A percentile compares a stretch with the other conserved stretches of the same genome.
Conservation (phyloP, 2,329 filamentous ascomycete species). For the Biscogniauxia mediterranea region DNA sequence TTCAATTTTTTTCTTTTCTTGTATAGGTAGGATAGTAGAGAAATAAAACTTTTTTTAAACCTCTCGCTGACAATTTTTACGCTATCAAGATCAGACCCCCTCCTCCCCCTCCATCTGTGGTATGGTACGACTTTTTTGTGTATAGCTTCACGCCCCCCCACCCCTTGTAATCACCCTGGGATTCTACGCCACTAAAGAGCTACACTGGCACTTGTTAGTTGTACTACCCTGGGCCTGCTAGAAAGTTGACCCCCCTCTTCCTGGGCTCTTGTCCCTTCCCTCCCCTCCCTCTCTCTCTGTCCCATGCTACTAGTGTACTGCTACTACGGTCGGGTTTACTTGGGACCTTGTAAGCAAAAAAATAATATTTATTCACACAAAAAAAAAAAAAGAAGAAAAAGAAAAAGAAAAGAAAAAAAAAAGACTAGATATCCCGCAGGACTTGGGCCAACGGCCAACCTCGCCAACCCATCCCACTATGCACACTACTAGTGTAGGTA, state of each 20-base stretch:
- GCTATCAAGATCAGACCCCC: neutral
- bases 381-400: neutral
- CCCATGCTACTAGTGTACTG: slow-evolving; percentile 12
- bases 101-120: neutral
- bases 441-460: slow-evolving; percentile 10
- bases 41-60: too few species aligned
- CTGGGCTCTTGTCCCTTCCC: too few species aligned
- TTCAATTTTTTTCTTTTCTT: too few species aligned
- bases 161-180: slow-evolving; percentile 16
- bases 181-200: slow-evolving; percentile 27
- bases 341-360: slow-evolving; percentile 12
- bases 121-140: slow-evolving; percentile 13
- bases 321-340: slow-evolving; percentile 1
- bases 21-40: too few species aligned
- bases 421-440: slow-evolving; percentile 4
- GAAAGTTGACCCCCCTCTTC: slow-evolving; percentile 7
- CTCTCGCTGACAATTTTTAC: too few species aligned
- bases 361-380: neutral
- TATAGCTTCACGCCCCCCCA: slow-evolving; percentile 15
- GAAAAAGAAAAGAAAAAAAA: slow-evolving; percentile 10
- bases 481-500: slow-evolving; percentile 11
- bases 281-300: neutral
- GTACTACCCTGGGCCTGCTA: slow-evolving; percentile 25
- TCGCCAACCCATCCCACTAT: slow-evolving; percentile 18
- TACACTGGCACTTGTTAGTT: slow-evolving; percentile 26